phyloP scores from a whole-genome alignment of 73 alveolate species.

The Blepharisma japonicum region DNA sequence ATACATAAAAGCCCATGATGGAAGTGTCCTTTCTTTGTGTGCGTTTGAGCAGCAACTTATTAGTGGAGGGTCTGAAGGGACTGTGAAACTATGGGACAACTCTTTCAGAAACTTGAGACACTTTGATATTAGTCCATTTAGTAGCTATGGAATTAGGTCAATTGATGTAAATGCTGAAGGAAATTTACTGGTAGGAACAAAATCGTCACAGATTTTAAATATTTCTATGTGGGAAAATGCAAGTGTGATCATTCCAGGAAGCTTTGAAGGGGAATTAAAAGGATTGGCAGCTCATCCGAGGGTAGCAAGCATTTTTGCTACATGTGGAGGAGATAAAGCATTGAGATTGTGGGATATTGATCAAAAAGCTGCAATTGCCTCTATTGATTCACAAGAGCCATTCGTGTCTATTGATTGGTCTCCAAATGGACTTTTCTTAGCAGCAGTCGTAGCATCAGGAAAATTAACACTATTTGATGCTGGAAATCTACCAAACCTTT shows the following conservation, averaged over 20 bases:
- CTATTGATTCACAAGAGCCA: slow-evolving; percentile 71
- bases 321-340: slow-evolving; percentile 95
- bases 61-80: slow-evolving; percentile 26
- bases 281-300: slow-evolving; percentile 86
- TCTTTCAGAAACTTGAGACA: background rate
- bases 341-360: slow-evolving; percentile 86
- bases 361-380: slow-evolving; percentile 64
- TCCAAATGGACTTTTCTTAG: slow-evolving; percentile 68
- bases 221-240: slow-evolving; percentile 65
- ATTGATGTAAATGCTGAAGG: slow-evolving; percentile 84
- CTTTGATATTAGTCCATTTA: background rate
- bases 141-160: slow-evolving; percentile 27
- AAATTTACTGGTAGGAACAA: slow-evolving; percentile 56
- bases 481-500: slow-evolving; percentile 45
- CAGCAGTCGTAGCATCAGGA: slow-evolving; percentile 83
- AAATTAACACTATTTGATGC: slow-evolving; percentile 67
- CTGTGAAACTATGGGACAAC: background rate
- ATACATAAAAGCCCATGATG: background rate
- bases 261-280: slow-evolving; percentile 94
- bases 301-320: slow-evolving; percentile 57
- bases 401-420: slow-evolving; percentile 77
- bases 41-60: background rate
- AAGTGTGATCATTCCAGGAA: slow-evolving; percentile 60
- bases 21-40: slow-evolving; percentile 4
- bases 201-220: background rate